A percentile compares a stretch with the other conserved stretches of the same genome.
These are phyloP conservation scores for Clitopilus passeckerianus DNA, from an alignment of 768 basidiomycete genomes.

Conservation along the genomic window DNA sequence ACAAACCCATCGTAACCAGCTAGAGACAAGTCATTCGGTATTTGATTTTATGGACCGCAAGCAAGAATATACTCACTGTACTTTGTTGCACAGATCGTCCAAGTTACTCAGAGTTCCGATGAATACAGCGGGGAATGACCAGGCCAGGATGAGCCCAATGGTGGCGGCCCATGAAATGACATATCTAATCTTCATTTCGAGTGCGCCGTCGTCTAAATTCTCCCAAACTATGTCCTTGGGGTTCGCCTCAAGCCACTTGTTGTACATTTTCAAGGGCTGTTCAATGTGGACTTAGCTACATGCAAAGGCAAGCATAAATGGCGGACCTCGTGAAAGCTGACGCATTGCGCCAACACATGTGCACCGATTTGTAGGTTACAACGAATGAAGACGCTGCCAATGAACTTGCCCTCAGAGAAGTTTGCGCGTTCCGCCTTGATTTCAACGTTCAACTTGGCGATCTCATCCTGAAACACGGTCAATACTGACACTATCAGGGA, in stretches of 20 bases:
- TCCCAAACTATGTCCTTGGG: conserved; percentile 55
- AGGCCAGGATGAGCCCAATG: conserved; percentile 54
- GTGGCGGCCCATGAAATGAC: conserved; percentile 52
- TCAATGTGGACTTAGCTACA: no score
- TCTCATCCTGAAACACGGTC: conserved; percentile 35
- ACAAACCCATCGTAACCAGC: conserved; percentile 62
- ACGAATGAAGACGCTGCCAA: conserved; percentile 57
- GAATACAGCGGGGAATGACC: conserved; percentile 64
- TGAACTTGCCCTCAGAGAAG: conserved; percentile 36
- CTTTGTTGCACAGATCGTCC: conserved; percentile 41
- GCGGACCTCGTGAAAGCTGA: conserved; percentile 44
- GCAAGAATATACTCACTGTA: conserved; percentile 26
- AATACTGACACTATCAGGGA: not conserved
- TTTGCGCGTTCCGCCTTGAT: conserved; percentile 36
- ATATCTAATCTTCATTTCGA: conserved; percentile 51
- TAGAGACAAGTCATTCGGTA: conserved; percentile 9
- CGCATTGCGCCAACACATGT: conserved; percentile 60
- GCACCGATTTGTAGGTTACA: conserved; percentile 74
- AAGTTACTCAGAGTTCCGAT: conserved; percentile 63
- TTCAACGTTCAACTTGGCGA: conserved; percentile 35
- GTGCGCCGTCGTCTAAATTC: conserved; percentile 46
- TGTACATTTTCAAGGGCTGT: conserved; percentile 52
- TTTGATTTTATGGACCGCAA: not conserved
- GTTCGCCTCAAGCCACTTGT: conserved; percentile 55
- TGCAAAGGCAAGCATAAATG: not conserved